A percentile compares a stretch with the other conserved stretches of the same genome.
Evolutionary conservation across 1,284 basidiomycete genomes (phyloP).

Genomic region (Lentinus polychrous): DNA sequence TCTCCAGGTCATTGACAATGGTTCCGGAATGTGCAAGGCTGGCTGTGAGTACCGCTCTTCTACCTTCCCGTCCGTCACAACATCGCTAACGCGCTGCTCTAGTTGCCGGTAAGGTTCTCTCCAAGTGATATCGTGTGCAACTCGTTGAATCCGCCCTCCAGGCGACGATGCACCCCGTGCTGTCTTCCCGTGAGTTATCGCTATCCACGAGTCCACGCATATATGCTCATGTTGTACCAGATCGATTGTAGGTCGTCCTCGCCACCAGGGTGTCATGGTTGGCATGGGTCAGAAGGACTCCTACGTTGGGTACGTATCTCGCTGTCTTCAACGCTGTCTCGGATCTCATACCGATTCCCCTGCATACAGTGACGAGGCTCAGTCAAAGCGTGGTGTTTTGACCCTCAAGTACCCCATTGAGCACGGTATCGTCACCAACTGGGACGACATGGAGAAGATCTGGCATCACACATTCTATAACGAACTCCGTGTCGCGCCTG

Average conservation of each 20-base stretch:
- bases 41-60: slow-evolving; percentile 54
- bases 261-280: slow-evolving; percentile 92
- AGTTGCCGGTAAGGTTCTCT: slow-evolving; percentile 42
- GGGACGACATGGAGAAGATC: slow-evolving; percentile 96
- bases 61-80: slow-evolving; percentile 4
- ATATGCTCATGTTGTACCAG: slow-evolving; percentile 27
- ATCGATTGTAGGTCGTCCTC: slow-evolving; percentile 87
- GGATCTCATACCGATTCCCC: background rate
- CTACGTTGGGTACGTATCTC: slow-evolving; percentile 64
- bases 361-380: slow-evolving; percentile 73
- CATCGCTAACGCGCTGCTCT: slow-evolving; percentile 17
- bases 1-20: slow-evolving; percentile 71
- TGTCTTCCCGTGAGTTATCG: slow-evolving; percentile 54
- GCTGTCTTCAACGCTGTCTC: slow-evolving; percentile 3
- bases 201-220: background rate
- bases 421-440: slow-evolving; percentile 90
- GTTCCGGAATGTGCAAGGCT: slow-evolving; percentile 91
- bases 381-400: slow-evolving; percentile 93
- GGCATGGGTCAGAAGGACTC: slow-evolving; percentile 86
- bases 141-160: slow-evolving; percentile 16
- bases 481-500: slow-evolving; percentile 77
- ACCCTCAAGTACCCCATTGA: slow-evolving; percentile 86
- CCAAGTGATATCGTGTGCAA: too few species aligned
- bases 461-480: slow-evolving; percentile 93
- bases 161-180: slow-evolving; percentile 69